Evolutionary conservation across 768 basidiomycete species (phyloP), one percentile per base, ranked within the genome.

Genomic region (Tricholoma flavovirens): DNA sequence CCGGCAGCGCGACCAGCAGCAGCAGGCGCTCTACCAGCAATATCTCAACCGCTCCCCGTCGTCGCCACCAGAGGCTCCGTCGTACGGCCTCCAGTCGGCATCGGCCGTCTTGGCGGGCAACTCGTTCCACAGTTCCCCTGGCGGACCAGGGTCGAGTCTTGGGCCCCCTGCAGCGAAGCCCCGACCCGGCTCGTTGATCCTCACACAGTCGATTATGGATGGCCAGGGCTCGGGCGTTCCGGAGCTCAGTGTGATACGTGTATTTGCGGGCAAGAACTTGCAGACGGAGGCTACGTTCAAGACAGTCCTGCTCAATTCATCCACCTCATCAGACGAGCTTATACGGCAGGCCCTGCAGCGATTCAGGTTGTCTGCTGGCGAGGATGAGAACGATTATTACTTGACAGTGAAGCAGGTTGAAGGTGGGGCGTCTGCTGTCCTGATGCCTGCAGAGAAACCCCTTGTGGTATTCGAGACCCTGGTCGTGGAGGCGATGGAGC

Each of bases 221-320:
- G 84, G 79, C 6, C 81, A 83, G 55, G 83, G 83, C 2, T 73
- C 79, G 0, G 76, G 76, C 6, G 82, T 90, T 3, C 91, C 90
- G 0, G 87, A 94, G 53, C 81, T 99, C 54, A 97, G 88, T 63
- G 97, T 99, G 59, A 87, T 99, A 51, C 90, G 97, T 22, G 85
- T 99, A 36, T 99, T 99, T 66, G 95, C 96, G 0, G 97, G 96
- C 26, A 84, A 88, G 61, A 80, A 91, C 61, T 68, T 98, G 60
- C 86, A 93, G 67, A 92, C 93, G 0, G 95, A 98, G 63, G 93
- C 94, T 2, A 97, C 96, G 5, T 99, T 99, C 81, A 98, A 98
- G 76, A 98, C 97, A 5, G 97, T 96, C 1, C 73, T 98, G 15
- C 80, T 98, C 55, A 98, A 95, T 64, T 76, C 88, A 4, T 85